Evolutionary conservation across 2,329 filamentous ascomycete genomes (phyloP), one percentile per base, ranked within the genome.

Genomic region (Arthrobotrys musiformis): DNA sequence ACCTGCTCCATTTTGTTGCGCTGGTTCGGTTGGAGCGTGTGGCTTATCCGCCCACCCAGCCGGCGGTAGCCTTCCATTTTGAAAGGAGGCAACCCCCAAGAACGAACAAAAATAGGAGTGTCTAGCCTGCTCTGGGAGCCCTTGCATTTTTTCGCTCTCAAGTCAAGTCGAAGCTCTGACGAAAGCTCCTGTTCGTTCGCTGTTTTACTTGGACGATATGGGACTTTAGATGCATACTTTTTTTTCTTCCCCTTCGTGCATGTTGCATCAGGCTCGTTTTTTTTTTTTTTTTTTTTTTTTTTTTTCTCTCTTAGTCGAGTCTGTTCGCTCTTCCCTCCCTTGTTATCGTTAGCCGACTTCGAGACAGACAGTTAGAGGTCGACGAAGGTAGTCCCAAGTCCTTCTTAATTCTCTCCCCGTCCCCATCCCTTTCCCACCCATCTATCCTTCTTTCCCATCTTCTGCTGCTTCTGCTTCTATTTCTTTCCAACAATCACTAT

Each of bases 31-130:
- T 70, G 62, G 70, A 63, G 64, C 48, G 64, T 76, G 72, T 76
- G 64, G 72, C 72, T 69, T 69, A 64, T 76, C 46, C 70, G 56
- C 62, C 62, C 62, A 62, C 44, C 52, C 44, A 63, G 62, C 73
- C 54, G 61, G 69, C 50, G 26, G 50, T 60, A 52, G 60, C 58
- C 69, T 68, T 70, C 67, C 60, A 48, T 61, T 81, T 83, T 81
- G 81, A 82, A 81, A 82, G 81, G 82, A 81, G 81, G 73, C 70
- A 52, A 35, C 78, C 78, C 61, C 62, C 61, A 50, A 66, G 61
- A 68, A 68, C 63, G 67, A 68, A 69, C 78, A 42, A 33, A 79
- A 72, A 69, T 80, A 76, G 62, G 64, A 56, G 78, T 68, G 77
- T 52, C 11, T 30, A 17, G 19, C 33, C 28, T 50, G n/a, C 67